Evolutionary conservation across 179 eudicot genomes (phyloP).

Genomic region (Camellia oleifera): DNA sequence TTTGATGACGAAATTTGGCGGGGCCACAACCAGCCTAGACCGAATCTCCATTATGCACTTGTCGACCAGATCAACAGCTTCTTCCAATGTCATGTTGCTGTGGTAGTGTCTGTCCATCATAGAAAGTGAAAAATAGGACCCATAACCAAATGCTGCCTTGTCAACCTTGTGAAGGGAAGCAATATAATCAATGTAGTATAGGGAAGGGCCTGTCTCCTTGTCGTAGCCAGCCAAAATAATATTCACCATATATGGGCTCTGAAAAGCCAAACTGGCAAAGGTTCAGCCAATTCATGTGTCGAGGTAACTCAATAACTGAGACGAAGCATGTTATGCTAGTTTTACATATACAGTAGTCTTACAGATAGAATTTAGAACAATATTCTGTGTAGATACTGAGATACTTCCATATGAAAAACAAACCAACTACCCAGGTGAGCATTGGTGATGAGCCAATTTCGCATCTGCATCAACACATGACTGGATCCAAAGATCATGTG

Average conservation of each 20-base stretch:
- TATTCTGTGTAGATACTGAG: neutral
- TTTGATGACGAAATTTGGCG: slow-evolving; percentile 86
- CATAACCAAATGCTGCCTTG: slow-evolving; percentile 94
- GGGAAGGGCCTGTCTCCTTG: slow-evolving; percentile 80
- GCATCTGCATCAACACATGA: too few relatives aligned
- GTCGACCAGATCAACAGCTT: slow-evolving; percentile 78
- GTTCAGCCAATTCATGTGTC: neutral
- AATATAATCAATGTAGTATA: slow-evolving; percentile 82
- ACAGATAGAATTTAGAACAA: neutral
- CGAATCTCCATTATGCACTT: slow-evolving; percentile 70
- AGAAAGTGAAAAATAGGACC: slow-evolving; percentile 78
- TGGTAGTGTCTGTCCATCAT: slow-evolving; percentile 92
- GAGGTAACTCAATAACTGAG: neutral
- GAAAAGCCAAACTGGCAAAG: slow-evolving; percentile 22
- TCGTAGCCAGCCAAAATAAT: slow-evolving; percentile 87
- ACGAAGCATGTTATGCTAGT: neutral
- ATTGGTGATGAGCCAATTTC: too few relatives aligned
- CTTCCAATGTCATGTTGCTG: slow-evolving; percentile 72
- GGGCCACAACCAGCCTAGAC: slow-evolving; percentile 78
- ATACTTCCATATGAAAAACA: neutral
- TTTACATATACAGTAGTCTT: neutral
- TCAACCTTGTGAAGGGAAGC: slow-evolving; percentile 90
- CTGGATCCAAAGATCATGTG: too few relatives aligned
- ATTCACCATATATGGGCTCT: slow-evolving; percentile 86
- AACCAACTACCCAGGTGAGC: too few relatives aligned